Evolutionary conservation across 2,329 filamentous ascomycete species (phyloP).

Genomic region (Endothia cerciana): DNA sequence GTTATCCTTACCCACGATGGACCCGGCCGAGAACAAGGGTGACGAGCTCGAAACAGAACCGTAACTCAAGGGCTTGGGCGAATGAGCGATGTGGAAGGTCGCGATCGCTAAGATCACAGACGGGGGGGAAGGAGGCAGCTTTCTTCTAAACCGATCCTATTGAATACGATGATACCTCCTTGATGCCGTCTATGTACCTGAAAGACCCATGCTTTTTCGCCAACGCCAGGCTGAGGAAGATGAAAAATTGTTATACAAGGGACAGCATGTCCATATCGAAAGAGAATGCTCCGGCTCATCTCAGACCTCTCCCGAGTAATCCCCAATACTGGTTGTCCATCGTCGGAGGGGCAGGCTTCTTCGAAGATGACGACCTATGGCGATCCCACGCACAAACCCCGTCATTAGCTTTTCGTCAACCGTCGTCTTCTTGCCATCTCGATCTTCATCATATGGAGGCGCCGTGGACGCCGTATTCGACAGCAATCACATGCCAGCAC

Average conservation of each 20-base stretch:
- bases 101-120: neutral
- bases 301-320: neutral
- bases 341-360: neutral
- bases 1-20: conserved; percentile 41
- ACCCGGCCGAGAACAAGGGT: neutral
- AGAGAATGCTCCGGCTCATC: neutral
- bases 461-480: neutral
- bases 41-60: neutral
- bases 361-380: too few species aligned
- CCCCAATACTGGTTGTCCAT: neutral
- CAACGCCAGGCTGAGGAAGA: conserved; percentile 26
- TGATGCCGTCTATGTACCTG: conserved; percentile 21
- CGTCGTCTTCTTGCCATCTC: neutral
- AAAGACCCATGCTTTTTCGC: conserved; percentile 5
- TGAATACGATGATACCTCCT: conserved; percentile 15
- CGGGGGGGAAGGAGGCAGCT: neutral
- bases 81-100: neutral
- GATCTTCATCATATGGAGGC: neutral
- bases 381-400: neutral
- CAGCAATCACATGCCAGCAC: neutral
- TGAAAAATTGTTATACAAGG: conserved; percentile 6
- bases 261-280: neutral
- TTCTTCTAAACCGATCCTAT: neutral
- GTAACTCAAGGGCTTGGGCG: neutral
- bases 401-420: neutral